Base-by-base conservation (phyloP, 495 filamentous ascomycete species). In the Aspergillus nidulans region DNA sequence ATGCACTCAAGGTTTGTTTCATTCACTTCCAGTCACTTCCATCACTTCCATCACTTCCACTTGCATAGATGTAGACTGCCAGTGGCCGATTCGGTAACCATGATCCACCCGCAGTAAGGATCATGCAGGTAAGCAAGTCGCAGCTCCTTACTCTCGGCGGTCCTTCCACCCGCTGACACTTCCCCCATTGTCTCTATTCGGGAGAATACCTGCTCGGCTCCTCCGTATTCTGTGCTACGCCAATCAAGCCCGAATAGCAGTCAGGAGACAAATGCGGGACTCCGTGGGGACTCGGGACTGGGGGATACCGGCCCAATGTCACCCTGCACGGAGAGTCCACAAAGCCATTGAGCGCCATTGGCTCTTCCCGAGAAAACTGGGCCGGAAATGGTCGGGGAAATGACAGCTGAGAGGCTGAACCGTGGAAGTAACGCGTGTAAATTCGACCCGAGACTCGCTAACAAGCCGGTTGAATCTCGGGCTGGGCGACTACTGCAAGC, bases 261-360 rank as follows among this genome's bases (percentile, higher is more conserved):
- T 43, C 40, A 21, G 20, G 40, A 43, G 18, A 18, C 24, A 30
- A 16, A 7, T 47, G 44, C 44, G 44, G 44, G 44, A 47, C 44
- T 32, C 44, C 44, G 16, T 47, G 44, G 44, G 44, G 44, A 47
- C 9, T 18, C 4, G 24, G 15, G 43, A 18, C 39, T 6, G 28
- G 44, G 44, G 44, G 44, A 47, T 18, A 8, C 4, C 13, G 15
- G 43, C 12, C 38, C 6, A 30, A 47, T 47, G 26, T 26, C n/a
- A 47, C 44, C 25, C 25, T 47, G 44, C 15, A 47, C 44, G 44
- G 44, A 34, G 44, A 47, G 25, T 28, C 25, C 44, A 47, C 44
- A 47, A 15, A 32, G 30, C 8, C 30, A 34, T 34, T 12, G 30
- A 34, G 30, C 10, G 30, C 30, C 30, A 34, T 23, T 41, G 39